phyloP scores from a whole-genome alignment of 1,139 yeast genomes.

The Scheffersomyces insectosa region DNA sequence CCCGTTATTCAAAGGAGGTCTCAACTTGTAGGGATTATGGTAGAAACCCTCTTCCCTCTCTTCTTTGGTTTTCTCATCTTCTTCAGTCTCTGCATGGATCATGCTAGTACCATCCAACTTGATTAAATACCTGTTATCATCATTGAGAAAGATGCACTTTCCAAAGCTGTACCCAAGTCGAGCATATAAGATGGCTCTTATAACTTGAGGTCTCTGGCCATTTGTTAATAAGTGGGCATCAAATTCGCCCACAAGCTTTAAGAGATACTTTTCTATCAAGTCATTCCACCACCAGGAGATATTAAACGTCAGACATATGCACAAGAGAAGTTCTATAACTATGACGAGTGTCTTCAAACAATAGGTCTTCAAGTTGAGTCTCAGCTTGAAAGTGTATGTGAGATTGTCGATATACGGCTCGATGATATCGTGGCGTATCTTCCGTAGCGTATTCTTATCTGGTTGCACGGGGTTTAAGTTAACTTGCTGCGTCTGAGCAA shows the following conservation, averaged over 20 bases:
- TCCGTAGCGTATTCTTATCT: conserved; percentile 55
- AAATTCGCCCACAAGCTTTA: conserved; percentile 41
- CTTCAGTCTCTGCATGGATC: conserved; percentile 2
- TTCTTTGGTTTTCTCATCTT: conserved; percentile 9
- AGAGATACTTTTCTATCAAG: conserved; percentile 45
- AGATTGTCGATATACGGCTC: conserved; percentile 71
- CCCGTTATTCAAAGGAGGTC: conserved; percentile 33
- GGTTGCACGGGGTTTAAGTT: conserved; percentile 22
- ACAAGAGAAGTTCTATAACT: conserved; percentile 54
- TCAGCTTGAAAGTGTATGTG: conserved; percentile 49
- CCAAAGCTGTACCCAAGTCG: conserved; percentile 43
- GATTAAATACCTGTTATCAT: conserved; percentile 14
- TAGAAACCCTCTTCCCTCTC: conserved; percentile 33
- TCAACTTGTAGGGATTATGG: conserved; percentile 40
- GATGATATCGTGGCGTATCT: conserved; percentile 59
- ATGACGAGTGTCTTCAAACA: conserved; percentile 49
- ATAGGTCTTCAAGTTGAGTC: conserved; percentile 63
- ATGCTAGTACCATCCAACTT: conserved; percentile 6
- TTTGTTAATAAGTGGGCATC: conserved; percentile 38
- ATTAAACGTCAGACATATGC: conserved; percentile 39
- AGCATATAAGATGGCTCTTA: conserved; percentile 43
- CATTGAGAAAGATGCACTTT: conserved; percentile 23
- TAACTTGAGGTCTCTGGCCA: conserved; percentile 35
- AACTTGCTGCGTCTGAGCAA: conserved; percentile 57
- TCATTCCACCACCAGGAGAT: conserved; percentile 53